A percentile compares a stretch with the other conserved stretches of the same genome.
Conservation (phyloP, 768 basidiomycete genomes). For the Pleurotus giganteus region DNA sequence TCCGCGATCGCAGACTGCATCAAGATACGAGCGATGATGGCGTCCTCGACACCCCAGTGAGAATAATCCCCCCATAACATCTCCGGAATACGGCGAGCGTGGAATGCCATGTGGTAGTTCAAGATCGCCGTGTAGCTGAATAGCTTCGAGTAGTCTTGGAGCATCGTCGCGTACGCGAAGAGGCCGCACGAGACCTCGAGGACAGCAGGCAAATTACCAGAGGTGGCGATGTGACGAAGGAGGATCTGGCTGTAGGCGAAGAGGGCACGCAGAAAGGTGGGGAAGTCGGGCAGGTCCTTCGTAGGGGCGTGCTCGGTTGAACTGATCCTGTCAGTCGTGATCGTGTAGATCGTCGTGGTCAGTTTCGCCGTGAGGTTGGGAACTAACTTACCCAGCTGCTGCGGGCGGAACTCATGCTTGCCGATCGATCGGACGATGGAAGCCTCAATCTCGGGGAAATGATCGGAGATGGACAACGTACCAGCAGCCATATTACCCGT, state of each 20-base stretch:
- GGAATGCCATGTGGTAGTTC: constrained; percentile 2
- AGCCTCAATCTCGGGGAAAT: constrained; percentile 3
- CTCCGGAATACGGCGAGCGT: background rate
- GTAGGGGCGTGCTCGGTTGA: background rate
- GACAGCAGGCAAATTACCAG: background rate
- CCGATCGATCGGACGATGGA: background rate
- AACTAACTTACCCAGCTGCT: background rate
- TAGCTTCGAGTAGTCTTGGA: background rate
- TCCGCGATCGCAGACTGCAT: background rate
- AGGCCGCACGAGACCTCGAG: background rate
- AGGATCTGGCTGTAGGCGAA: background rate
- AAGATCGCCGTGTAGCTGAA: background rate
- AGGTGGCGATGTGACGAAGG: background rate
- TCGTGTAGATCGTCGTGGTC: background rate
- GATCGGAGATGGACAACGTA: background rate
- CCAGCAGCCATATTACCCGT: background rate
- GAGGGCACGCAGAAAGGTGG: background rate
- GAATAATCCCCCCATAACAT: background rate
- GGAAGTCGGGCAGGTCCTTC: background rate
- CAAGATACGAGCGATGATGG: background rate
- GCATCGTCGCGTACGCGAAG: background rate
- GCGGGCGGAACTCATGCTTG: background rate
- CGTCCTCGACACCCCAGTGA: background rate
- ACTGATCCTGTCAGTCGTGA: background rate
- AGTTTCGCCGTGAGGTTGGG: background rate